These are phyloP conservation scores for Mucor indicus DNA, from an alignment of 371 early-diverging fungal species.

Conservation along the genomic window DNA sequence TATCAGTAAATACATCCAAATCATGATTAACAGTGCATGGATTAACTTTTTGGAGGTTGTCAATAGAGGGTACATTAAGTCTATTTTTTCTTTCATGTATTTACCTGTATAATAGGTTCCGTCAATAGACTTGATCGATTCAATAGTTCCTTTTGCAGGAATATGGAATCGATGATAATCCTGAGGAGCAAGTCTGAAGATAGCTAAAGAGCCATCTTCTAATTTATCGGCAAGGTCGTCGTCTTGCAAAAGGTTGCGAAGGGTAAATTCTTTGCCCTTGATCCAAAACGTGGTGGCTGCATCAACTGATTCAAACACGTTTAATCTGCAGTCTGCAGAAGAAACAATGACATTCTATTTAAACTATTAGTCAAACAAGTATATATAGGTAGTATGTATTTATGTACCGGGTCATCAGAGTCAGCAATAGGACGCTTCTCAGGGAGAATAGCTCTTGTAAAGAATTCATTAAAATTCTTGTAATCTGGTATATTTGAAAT, in stretches of 20 bases:
- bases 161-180: constrained; percentile 80
- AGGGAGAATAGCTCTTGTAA: constrained; percentile 67
- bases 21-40: constrained; percentile 44
- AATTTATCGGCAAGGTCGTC: constrained; percentile 42
- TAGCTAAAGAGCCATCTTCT: constrained; percentile 59
- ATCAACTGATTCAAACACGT: constrained; percentile 51
- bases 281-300: constrained; percentile 66
- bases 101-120: constrained; percentile 41
- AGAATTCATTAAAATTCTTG: constrained; percentile 74
- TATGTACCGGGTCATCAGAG: constrained; percentile 38
- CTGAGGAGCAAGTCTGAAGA: constrained; percentile 76
- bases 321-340: constrained; percentile 69
- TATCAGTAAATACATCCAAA: constrained; percentile 50
- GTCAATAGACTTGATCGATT: constrained; percentile 14
- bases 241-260: constrained; percentile 50
- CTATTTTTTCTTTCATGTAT: not conserved
- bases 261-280: constrained; percentile 67
- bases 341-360: constrained; percentile 39
- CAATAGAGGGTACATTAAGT: not conserved
- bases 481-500: constrained; percentile 46
- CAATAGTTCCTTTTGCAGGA: constrained; percentile 59
- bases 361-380: not conserved
- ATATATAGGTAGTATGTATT: not conserved
- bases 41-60: constrained; percentile 24
- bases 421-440: constrained; percentile 53